Evolutionary conservation across 2,329 filamentous ascomycete genomes (phyloP).

Genomic region (Camptophora hylomeconis): DNA sequence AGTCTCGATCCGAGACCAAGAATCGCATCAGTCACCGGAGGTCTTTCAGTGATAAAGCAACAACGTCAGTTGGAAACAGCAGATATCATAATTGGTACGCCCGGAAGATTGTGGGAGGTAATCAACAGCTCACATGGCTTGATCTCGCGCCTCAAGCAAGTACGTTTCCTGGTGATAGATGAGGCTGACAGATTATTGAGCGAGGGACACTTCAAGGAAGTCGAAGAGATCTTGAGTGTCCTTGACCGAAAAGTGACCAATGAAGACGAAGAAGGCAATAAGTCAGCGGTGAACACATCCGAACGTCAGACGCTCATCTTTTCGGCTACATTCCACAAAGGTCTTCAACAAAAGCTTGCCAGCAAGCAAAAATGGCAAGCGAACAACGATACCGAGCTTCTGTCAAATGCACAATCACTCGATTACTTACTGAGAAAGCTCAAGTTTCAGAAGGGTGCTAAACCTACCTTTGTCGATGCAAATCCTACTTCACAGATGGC

Average conservation of each 20-base stretch:
- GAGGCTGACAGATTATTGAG: slow-evolving; percentile 87
- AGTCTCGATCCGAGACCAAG: slow-evolving; percentile 46
- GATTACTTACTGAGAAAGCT: slow-evolving; percentile 85
- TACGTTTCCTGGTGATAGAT: slow-evolving; percentile 78
- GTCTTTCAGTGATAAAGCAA: slow-evolving; percentile 89
- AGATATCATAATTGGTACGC: slow-evolving; percentile 87
- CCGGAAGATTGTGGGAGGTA: slow-evolving; percentile 88
- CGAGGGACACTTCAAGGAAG: slow-evolving; percentile 89
- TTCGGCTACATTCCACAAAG: slow-evolving; percentile 89
- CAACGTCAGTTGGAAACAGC: slow-evolving; percentile 70
- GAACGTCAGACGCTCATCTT: slow-evolving; percentile 83
- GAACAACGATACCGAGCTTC: slow-evolving; percentile 42
- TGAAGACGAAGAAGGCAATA: slow-evolving; percentile 33
- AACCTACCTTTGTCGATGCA: slow-evolving; percentile 82
- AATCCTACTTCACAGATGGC: slow-evolving; percentile 88
- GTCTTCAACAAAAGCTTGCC: slow-evolving; percentile 77
- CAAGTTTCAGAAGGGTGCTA: slow-evolving; percentile 62
- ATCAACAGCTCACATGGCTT: slow-evolving; percentile 62
- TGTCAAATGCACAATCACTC: slow-evolving; percentile 63
- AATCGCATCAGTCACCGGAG: slow-evolving; percentile 82
- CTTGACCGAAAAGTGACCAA: slow-evolving; percentile 51
- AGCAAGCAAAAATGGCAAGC: slow-evolving; percentile 48
- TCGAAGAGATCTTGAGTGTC: slow-evolving; percentile 71
- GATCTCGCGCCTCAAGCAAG: slow-evolving; percentile 55
- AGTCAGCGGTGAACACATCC: slow-evolving; percentile 21